Percentiles rank a stretch among this genome's conserved stretches.
These are phyloP conservation scores for Lachnellula arida DNA, from an alignment of 2,329 filamentous ascomycete species.

Conservation along the genomic window DNA sequence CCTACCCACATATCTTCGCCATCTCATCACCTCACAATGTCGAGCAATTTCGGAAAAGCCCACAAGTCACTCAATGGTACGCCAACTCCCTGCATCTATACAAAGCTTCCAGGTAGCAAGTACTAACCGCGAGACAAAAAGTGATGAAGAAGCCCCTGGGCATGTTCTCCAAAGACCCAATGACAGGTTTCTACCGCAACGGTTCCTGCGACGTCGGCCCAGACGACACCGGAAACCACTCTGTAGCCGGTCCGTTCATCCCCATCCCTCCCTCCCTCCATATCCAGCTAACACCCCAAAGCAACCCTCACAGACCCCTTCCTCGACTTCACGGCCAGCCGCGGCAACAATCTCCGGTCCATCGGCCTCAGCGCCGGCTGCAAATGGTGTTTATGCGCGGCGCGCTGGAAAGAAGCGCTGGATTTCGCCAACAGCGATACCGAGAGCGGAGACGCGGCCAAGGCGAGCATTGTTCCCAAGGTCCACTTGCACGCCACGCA, in stretches of 20 bases:
- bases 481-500: constrained; percentile 36
- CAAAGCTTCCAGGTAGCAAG: not conserved
- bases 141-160: constrained; percentile 55
- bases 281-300: not conserved
- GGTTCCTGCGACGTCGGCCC: constrained; percentile 53
- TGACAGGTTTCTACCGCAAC: constrained; percentile 57
- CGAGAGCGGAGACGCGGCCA: constrained; percentile 1
- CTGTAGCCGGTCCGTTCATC: constrained; percentile 40
- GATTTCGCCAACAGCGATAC: constrained; percentile 11
- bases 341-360: constrained; percentile 53
- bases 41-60: constrained; percentile 6
- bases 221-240: constrained; percentile 55
- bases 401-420: constrained; percentile 53
- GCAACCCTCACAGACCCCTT: constrained; percentile 55
- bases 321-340: constrained; percentile 54
- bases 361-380: constrained; percentile 53
- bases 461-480: constrained; percentile 27
- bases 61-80: constrained; percentile 13
- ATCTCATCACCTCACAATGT: constrained; percentile 8
- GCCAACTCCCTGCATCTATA: not conserved
- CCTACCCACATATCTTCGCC: not conserved
- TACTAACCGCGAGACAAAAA: constrained; percentile 23
- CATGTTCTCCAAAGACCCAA: constrained; percentile 51
- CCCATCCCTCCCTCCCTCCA: not conserved
- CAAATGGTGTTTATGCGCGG: constrained; percentile 60